A percentile compares a stretch with the other conserved stretches of the same genome.
Conservation (phyloP, 768 basidiomycete species). For the Leccinum barrowsii region DNA sequence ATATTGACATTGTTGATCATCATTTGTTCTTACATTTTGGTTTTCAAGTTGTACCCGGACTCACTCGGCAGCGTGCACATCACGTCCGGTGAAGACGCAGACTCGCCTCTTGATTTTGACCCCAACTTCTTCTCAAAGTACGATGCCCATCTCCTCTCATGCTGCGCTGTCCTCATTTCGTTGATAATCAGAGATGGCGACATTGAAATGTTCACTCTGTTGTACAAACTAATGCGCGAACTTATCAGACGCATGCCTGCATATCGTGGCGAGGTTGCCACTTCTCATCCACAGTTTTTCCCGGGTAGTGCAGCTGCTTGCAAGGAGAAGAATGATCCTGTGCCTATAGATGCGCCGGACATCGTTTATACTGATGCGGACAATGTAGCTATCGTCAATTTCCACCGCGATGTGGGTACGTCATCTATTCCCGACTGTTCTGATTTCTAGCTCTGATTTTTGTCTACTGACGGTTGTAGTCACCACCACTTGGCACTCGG, state of each 20-base stretch:
- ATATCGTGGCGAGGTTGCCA: conserved; percentile 20
- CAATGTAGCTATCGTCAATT: not conserved
- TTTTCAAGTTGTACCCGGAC: conserved; percentile 39
- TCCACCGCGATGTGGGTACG: not conserved
- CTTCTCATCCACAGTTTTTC: conserved; percentile 28
- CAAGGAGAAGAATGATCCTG: conserved; percentile 15
- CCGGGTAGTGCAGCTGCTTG: conserved; percentile 27
- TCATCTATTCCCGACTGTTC: not conserved
- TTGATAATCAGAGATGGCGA: conserved; percentile 27
- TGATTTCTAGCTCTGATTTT: not conserved
- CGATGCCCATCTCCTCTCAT: not conserved
- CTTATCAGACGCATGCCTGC: conserved; percentile 48
- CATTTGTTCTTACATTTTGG: not conserved
- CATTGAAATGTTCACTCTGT: conserved; percentile 44
- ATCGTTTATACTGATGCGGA: not conserved
- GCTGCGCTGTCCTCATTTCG: not conserved
- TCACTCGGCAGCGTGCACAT: conserved; percentile 50
- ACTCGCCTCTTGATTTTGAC: conserved; percentile 44
- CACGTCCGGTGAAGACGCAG: conserved; percentile 36
- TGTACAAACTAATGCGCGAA: conserved; percentile 53
- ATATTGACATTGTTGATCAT: not conserved
- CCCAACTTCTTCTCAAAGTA: conserved; percentile 44
- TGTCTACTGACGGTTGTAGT: not conserved
- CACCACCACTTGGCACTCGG: not conserved
- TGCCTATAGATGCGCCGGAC: conserved; percentile 1